Conservation (phyloP, 148 eudicot species). For the Fagopyrum homotropicum region DNA sequence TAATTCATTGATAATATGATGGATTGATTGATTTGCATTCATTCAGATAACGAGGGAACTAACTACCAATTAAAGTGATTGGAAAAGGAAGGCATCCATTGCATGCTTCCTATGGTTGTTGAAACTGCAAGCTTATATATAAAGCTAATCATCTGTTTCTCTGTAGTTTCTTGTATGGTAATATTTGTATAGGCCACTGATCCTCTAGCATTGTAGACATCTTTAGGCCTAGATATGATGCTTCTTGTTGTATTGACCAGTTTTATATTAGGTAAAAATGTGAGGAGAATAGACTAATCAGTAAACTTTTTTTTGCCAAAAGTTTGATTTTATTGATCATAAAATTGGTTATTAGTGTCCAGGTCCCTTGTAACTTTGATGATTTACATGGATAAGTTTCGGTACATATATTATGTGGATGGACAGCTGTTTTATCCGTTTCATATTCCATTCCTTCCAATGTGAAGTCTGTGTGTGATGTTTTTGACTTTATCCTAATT, state of each 20-base stretch:
- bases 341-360: neutral
- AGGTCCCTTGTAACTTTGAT: neutral
- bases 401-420: neutral
- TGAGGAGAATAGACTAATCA: conserved; percentile 1
- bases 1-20: neutral
- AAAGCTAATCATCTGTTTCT: neutral
- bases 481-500: neutral
- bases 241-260: neutral
- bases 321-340: neutral
- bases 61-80: neutral
- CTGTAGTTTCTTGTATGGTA: neutral
- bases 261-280: neutral
- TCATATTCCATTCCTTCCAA: conserved; percentile 4
- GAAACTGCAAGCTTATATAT: neutral
- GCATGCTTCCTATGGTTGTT: neutral
- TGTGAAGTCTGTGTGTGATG: neutral
- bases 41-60: neutral
- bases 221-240: conserved; percentile 7
- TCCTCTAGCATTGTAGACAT: neutral
- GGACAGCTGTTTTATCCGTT: neutral
- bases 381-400: neutral
- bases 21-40: neutral
- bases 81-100: neutral
- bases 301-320: neutral
- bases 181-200: neutral